Base-by-base conservation (phyloP, 441 rosid genomes). In the Erodium trifolium region DNA sequence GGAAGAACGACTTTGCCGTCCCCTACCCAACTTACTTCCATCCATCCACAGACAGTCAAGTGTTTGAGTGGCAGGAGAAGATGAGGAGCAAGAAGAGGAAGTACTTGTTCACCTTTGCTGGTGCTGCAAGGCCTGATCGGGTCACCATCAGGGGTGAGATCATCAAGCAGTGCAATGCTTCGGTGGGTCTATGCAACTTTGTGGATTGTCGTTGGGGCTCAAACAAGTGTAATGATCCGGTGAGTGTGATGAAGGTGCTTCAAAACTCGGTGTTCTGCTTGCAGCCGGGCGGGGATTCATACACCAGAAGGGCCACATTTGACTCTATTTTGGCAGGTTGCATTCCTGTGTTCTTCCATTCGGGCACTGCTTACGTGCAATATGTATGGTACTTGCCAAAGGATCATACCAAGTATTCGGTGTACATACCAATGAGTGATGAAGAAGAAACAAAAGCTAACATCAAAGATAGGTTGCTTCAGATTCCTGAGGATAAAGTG, bases 11-110 rank as follows among this genome's bases (percentile, higher is more conserved):
- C 18, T 87, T 85, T 5, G 98, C 91, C 0, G 76, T 92, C 60
- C 98, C 97, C 0, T 88, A 87, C 19, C 98, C 98, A 2, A 85
- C 93, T 0, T 88, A 87, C n/a, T 90, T 88, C 77, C 96, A 92
- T 70, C 97, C 98, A 29, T 82, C 96, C 3, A 79, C 47, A 0
- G 87, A 84, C 6, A 68, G 47, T 1, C 84, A 87, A 43, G 80
- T 86, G 37, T 66, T 82, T 35, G 78, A 79, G 35, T 86, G 96
- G 98, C 97, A 88, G 63, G 77, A 71, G 70, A 67, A 84, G 57
- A 82, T 83, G 85, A 83, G 84, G 69, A 76, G 76, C 55, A 66
- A 45, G 10, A 82, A 57, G 51, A 81, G 97, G 67, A 71, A 78
- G 11, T 74, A 39, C 74, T 39, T 91, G 66, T 88, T 87, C 81